Base-by-base conservation (phyloP, 176 grass and related monocot species). In the Oropetium thomaeum region DNA sequence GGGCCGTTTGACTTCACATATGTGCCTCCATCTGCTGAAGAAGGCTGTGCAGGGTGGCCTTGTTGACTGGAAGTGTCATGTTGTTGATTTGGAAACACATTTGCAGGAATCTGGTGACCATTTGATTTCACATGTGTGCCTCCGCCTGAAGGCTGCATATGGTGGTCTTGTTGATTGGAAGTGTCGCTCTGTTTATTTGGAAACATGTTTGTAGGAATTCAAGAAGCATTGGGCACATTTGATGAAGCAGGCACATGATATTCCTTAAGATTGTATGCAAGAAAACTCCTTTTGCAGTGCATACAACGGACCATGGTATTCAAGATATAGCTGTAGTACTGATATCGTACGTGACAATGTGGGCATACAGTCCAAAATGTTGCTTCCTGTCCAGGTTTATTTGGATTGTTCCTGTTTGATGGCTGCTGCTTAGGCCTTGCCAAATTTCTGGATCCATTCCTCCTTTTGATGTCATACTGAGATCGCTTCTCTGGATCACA, bases 201-300 rank as follows among this genome's bases (percentile, higher is more conserved):
- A 79, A 84, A 79, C 26, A 79, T 77, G 47, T 87, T 63, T 60
- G 48, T 27, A 61, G 70, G 83, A 67, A 84, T 42, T 62, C 71
- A 60, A 80, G 86, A 70, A 78, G 22, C 78, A 74, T 52, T 62
- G n/a, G 73, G 20, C 48, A 85, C 76, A 75, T 47, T 48, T 12
- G 84, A 71, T 57, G 60, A 64, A 75, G 85, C 57, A 17, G 84
- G 53, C 37, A 57, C 16, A 65, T 53, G 37, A 15, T 72, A 62
- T 74, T 81, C 81, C 25, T 86, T 57, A 42, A 86, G 59, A 33
- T 63, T 77, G 60, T 68, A 93, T 51, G 91, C 89, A 44, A 83
- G 68, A 76, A 94, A 98, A 75, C 76, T 62, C 25, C 25, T 83
- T 44, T 31, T 28, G 65, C 96, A 98, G 49, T 68, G 74, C 72